Base-by-base conservation (phyloP, 139 green algal genomes). In the Chlorella sp. region DNA sequence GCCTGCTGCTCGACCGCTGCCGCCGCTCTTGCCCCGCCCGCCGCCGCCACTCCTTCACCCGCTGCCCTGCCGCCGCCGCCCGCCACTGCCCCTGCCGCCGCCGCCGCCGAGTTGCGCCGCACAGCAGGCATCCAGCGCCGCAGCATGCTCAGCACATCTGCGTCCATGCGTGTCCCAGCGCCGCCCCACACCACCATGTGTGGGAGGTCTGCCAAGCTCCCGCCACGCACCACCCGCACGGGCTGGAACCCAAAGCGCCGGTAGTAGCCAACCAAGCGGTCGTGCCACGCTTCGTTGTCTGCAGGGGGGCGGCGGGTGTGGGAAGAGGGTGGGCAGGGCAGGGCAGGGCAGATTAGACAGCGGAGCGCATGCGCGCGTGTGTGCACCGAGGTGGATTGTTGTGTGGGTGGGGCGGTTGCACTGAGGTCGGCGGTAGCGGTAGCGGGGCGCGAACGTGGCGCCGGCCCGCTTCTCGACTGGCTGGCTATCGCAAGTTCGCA, bases 111-210 rank as follows among this genome's bases (percentile, higher is more conserved):
- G 68, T 88, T 88, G 39, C 84, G 84, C 28, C 92, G 85, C n/a
- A 96, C 84, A 18, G 92, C 90, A 0, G 90, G 86, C 28, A 81
- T 93, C 96, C 96, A 98, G 2, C 86, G 93, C 21, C 37, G 32
- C 83, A 97, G 91, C 88, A 96, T 93, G 28, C 18, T 60, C 7
- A 34, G 37, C 0, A 97, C 90, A 68, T 98, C 94, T 0, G 94
- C 96, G 71, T 97, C 94, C 95, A 98, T 97, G 61, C 96, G 91
- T 15, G 94, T 97, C 30, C 96, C 96, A 37, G 92, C 93, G 5
- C 96, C 96, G 61, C 96, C 96, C 96, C 96, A 98, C n/a, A 97
- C 95, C 34, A 98, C 88, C 89, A 95, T 85, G 75, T 95, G 85
- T 11, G 91, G 91, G 37, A 95, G 71, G 76, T 95, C 93, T 34